Evolutionary conservation across 352 stramenopile genomes (phyloP), one percentile per base, ranked within the genome.

Genomic region (Globisporangium radiosum): DNA sequence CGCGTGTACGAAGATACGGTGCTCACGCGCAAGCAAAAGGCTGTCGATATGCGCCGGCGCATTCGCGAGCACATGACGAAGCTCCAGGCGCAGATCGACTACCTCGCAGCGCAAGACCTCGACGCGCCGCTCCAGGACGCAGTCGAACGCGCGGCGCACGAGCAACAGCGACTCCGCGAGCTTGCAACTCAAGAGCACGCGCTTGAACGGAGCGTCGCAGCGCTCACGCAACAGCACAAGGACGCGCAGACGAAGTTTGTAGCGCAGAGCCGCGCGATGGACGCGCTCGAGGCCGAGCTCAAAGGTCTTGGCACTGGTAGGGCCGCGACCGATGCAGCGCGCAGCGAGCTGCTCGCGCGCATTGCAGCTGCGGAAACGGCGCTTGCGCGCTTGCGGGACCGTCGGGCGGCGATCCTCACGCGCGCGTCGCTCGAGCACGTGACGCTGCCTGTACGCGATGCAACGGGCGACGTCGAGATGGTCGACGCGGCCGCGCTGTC

Each of bases 401-500:
- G 97, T 66, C 93, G 98, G 40, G 78, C 91, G 15, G 96, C 98
- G 66, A 97, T 97, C 54, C 76, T 99, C 11, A 96, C 97, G 63
- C 95, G 95, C 40, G 94, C 95, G 7, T 87, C 89, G 36, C 72
- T 99, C 37, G 96, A 99, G 57, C 93, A 99, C 75, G 85, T 99
- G 1, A 87, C 89, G 47, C 54, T 99, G 6, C 95, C 94, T 52
- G 58, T 92, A 56, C 56, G 51, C 47, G 47, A 38, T 52, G 47
- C 57, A 19, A 52, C 13, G 9, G 73, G 82, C 4, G 76, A 84
- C 52, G 70, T 84, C 19, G 83, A 92, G 14, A 89, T 91, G 76
- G 73, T 80, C 62, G 3, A 70, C 14, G 76, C 69, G n/a, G 75
- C 70, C n/a, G 14, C 52, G 9, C 56, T 17, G 2, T 47, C 42